phyloP scores from a whole-genome alignment of 2,329 filamentous ascomycete genomes.

The Pestalotiopsis sp. region DNA sequence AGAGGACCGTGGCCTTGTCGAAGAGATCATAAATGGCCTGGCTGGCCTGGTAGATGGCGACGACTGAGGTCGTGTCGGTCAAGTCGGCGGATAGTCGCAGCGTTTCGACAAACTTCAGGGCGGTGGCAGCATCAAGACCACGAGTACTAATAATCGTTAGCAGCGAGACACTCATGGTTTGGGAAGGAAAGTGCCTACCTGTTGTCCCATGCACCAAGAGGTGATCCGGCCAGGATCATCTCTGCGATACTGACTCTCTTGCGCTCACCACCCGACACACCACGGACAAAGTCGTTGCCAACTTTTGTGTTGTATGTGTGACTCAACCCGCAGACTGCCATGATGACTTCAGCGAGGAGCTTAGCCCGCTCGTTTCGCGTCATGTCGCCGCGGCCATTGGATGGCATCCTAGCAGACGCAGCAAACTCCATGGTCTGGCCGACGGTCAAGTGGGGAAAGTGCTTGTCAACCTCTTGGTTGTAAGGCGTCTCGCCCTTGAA shows the following conservation, averaged over 20 bases:
- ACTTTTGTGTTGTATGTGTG: constrained; percentile 76
- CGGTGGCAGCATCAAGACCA: constrained; percentile 74
- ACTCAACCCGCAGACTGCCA: constrained; percentile 72
- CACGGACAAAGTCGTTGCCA: constrained; percentile 73
- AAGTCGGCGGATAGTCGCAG: constrained; percentile 68
- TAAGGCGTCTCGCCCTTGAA: constrained; percentile 59
- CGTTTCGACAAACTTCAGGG: constrained; percentile 72
- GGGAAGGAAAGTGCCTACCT: constrained; percentile 64
- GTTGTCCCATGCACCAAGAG: constrained; percentile 39
- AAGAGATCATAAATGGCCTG: constrained; percentile 15
- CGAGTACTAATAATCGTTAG: constrained; percentile 48
- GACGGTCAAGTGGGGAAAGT: constrained; percentile 75
- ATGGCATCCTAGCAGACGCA: constrained; percentile 68
- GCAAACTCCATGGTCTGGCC: constrained; percentile 76
- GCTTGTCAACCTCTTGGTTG: constrained; percentile 33
- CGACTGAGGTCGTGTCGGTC: constrained; percentile 60
- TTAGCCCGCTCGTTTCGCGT: constrained; percentile 60
- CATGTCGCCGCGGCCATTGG: constrained; percentile 65
- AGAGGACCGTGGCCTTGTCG: constrained; percentile 55
- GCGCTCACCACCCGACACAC: constrained; percentile 71
- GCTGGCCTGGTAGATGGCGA: constrained; percentile 67
- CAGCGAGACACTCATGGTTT: not conserved
- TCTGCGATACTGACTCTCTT: constrained; percentile 85
- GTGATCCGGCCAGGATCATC: constrained; percentile 67
- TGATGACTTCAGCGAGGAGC: constrained; percentile 67